Evolutionary conservation across 441 rosid genomes (phyloP), one percentile per base, ranked within the genome.

Genomic region (Pelargonium cotyledonis): DNA sequence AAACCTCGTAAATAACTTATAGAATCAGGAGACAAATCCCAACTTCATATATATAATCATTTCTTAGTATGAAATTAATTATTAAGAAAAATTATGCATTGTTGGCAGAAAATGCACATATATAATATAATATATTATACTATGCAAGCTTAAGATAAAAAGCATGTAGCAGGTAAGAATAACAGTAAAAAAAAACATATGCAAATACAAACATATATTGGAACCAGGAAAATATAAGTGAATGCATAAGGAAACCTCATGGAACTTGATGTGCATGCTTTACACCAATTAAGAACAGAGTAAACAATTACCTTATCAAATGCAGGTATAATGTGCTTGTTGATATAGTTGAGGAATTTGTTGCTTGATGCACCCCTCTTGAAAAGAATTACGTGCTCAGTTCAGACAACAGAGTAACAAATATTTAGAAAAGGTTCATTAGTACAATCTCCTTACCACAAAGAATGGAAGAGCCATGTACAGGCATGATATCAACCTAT

Each of bases 301-400:
- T 31, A 6, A 63, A 43, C 18, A 4, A 61, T 65, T 85, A 94
- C 99, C 97, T 95, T 74, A 72, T 90, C 95, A 81, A 92, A 89
- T 77, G 84, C 97, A 69, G 98, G 95, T 60, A 92, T 66, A 61
- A 95, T 89, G 76, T 89, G 93, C 75, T 88, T 86, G 84, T 95
- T 89, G 76, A 95, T 72, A 77, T 90, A 95, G 78, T 72, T 88
- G 63, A 92, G 89, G 74, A 91, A 95, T 83, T 84, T 89, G 96
- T 88, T 88, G 72, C 95, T 81, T 47, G 98, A 88, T 44, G 90
- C 96, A 74, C 97, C 99, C 75, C 99, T 86, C 98, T 91, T 82
- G 58, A 63, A 72, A 75, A 49, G 44, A 9, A 15, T 46, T 41
- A 57, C 38, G 11, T 46, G 65, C 65, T 63, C 70, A 61, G 70